Evolutionary conservation across 345 rosid genomes (phyloP).

Genomic region (Melastoma malabathricum): DNA sequence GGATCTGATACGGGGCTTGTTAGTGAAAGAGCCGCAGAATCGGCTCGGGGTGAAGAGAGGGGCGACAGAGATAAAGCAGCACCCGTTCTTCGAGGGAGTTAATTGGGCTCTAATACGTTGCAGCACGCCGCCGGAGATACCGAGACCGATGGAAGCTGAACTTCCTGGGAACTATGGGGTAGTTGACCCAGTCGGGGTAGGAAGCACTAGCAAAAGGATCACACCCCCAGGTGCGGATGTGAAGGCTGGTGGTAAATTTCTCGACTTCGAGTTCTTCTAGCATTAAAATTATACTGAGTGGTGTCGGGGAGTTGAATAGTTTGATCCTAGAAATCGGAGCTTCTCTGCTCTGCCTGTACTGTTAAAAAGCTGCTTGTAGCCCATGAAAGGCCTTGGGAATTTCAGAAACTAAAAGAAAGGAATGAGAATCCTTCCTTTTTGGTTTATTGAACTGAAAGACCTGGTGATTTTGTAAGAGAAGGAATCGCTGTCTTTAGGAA

Average conservation of each 20-base stretch:
- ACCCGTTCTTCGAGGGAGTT: conserved; percentile 90
- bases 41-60: conserved; percentile 92
- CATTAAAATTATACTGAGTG: background rate
- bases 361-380: too few relatives aligned
- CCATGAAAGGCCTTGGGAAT: too few relatives aligned
- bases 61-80: conserved; percentile 96
- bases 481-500: too few relatives aligned
- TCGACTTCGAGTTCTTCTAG: conserved; percentile 95
- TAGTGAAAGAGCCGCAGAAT: conserved; percentile 87
- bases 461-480: too few relatives aligned
- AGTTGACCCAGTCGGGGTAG: conserved; percentile 53
- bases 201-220: conserved; percentile 58
- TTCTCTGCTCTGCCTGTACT: too few relatives aligned
- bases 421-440: too few relatives aligned
- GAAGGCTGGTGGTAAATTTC: conserved; percentile 79
- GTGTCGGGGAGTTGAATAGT: too few relatives aligned
- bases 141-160: conserved; percentile 62
- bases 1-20: conserved; percentile 72
- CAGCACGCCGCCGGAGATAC: conserved; percentile 95
- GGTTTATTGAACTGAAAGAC: too few relatives aligned
- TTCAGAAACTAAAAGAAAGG: too few relatives aligned
- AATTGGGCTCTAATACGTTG: conserved; percentile 97
- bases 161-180: conserved; percentile 46
- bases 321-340: too few relatives aligned
- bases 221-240: conserved; percentile 34